phyloP scores from a whole-genome alignment of 345 rosid species.

The Combretum micranthum region DNA sequence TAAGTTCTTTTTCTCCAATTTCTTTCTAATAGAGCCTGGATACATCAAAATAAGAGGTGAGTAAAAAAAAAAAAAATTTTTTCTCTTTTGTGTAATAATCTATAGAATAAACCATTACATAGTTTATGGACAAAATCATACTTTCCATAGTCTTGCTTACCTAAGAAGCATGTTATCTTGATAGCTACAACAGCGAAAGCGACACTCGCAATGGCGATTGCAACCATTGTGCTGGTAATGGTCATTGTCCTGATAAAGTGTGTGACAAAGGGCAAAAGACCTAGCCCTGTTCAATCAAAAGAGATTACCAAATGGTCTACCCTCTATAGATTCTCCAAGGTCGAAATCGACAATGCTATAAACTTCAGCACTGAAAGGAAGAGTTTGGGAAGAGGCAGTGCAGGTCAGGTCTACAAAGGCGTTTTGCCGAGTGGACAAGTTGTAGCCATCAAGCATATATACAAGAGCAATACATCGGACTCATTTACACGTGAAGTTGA shows the following conservation, averaged over 20 bases:
- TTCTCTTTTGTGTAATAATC: neutral
- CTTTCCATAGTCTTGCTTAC: neutral
- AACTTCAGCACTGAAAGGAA: slow-evolving; percentile 16
- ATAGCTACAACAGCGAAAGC: slow-evolving; percentile 29
- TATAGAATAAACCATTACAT: neutral
- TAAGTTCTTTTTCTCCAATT: neutral
- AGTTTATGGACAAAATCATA: neutral
- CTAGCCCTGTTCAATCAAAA: slow-evolving; percentile 8
- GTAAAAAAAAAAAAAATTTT: slow-evolving; percentile 9
- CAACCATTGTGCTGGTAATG: slow-evolving; percentile 13
- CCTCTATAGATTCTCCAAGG: slow-evolving; percentile 45
- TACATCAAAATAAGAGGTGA: slow-evolving; percentile 38
- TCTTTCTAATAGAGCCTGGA: slow-evolving; percentile 31
- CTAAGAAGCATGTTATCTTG: slow-evolving; percentile 12
- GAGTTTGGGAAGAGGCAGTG: slow-evolving; percentile 52
- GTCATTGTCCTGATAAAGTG: slow-evolving; percentile 28
- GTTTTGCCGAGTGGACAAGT: slow-evolving; percentile 53
- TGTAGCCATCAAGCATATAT: slow-evolving; percentile 51
- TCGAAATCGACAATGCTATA: slow-evolving; percentile 54
- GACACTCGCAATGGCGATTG: slow-evolving; percentile 17
- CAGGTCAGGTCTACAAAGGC: slow-evolving; percentile 51
- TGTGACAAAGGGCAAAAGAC: slow-evolving; percentile 13
- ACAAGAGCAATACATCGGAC: slow-evolving; percentile 24
- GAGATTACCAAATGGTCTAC: slow-evolving; percentile 31
- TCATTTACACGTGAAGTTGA: slow-evolving; percentile 52